Percentiles rank a stretch among this genome's conserved stretches.
Evolutionary conservation across 1,284 basidiomycete species (phyloP).

Genomic region (Athelia sp.): DNA sequence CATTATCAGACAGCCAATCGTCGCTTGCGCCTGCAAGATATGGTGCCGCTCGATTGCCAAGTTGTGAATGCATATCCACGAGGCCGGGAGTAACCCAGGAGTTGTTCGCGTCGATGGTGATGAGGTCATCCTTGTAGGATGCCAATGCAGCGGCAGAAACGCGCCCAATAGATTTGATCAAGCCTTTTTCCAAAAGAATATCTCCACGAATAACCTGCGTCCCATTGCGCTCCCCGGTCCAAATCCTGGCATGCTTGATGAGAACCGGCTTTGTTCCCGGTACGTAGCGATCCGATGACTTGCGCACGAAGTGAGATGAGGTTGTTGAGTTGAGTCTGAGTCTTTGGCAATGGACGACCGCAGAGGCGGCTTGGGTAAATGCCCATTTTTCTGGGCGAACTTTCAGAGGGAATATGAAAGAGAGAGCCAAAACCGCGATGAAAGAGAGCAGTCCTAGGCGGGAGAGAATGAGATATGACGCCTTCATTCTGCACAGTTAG

Average conservation of each 20-base stretch:
- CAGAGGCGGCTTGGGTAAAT: background rate
- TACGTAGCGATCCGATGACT: constrained; percentile 62
- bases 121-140: constrained; percentile 16
- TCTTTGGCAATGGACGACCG: background rate
- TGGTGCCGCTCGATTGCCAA: constrained; percentile 52
- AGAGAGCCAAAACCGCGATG: too few relatives aligned
- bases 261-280: constrained; percentile 51
- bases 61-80: constrained; percentile 68
- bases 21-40: constrained; percentile 32
- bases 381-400: background rate
- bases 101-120: constrained; percentile 36
- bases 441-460: too few relatives aligned
- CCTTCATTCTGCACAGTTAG: background rate
- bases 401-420: too few relatives aligned
- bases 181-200: constrained; percentile 47
- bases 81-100: constrained; percentile 50
- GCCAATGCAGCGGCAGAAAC: constrained; percentile 23
- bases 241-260: constrained; percentile 75
- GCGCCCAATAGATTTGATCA: constrained; percentile 44
- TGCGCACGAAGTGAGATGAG: background rate
- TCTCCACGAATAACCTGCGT: constrained; percentile 57
- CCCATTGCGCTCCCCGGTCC: constrained; percentile 68
- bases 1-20: constrained; percentile 15
- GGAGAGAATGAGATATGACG: background rate
- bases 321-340: background rate